Evolutionary conservation across 768 basidiomycete genomes (phyloP).

Genomic region (Rhodotorula babjevae): DNA sequence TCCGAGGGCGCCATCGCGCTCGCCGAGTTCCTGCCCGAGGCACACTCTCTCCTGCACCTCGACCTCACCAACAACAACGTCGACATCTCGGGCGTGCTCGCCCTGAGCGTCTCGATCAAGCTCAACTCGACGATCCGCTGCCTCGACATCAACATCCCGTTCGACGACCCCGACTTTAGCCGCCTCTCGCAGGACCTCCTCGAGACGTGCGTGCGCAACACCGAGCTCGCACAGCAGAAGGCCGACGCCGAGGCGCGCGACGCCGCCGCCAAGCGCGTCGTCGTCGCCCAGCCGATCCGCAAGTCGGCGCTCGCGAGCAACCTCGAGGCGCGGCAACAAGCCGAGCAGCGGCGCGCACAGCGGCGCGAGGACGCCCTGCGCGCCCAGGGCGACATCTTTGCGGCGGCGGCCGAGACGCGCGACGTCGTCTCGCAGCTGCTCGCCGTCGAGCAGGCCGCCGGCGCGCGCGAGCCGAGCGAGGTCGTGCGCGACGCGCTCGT

Average conservation of each 20-base stretch:
- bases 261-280: slow-evolving; percentile 28
- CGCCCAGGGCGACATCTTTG: slow-evolving; percentile 29
- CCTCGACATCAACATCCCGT: slow-evolving; percentile 82
- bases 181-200: slow-evolving; percentile 83
- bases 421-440: slow-evolving; percentile 32
- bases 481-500: slow-evolving; percentile 30
- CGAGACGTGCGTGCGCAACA: slow-evolving; percentile 80
- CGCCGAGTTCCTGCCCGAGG: slow-evolving; percentile 93
- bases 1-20: slow-evolving; percentile 86
- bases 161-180: slow-evolving; percentile 47
- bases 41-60: slow-evolving; percentile 77
- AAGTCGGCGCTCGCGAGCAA: slow-evolving; percentile 47
- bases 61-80: slow-evolving; percentile 56
- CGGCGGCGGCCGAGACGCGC: slow-evolving; percentile 30
- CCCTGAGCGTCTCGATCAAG: slow-evolving; percentile 77
- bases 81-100: slow-evolving; percentile 88
- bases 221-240: slow-evolving; percentile 62
- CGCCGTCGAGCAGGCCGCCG: slow-evolving; percentile 19
- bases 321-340: slow-evolving; percentile 47
- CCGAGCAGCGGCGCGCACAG: slow-evolving; percentile 28
- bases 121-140: slow-evolving; percentile 79
- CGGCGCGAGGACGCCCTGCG: background rate
- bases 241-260: slow-evolving; percentile 7
- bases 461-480: slow-evolving; percentile 12
- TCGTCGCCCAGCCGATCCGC: slow-evolving; percentile 50